Percentiles rank a stretch among this genome's conserved stretches.
These are phyloP conservation scores for Nakaseomyces uthaithaninus DNA, from an alignment of 1,139 yeast genomes.

Conservation along the genomic window DNA sequence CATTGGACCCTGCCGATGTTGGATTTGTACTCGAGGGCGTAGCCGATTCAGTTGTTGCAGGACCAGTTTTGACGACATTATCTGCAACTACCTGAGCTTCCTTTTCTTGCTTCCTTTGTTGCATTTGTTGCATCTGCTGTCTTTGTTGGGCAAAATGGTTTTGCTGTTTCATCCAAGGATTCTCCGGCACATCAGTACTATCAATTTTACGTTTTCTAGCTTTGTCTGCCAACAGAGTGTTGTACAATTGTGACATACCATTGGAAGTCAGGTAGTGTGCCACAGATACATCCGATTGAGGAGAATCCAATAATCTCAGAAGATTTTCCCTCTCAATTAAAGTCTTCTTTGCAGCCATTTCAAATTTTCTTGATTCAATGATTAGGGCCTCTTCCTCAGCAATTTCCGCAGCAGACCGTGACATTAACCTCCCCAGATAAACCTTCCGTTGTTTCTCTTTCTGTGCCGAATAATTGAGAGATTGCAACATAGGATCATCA, in stretches of 20 bases:
- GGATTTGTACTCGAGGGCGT: conserved; percentile 24
- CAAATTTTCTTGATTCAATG: conserved; percentile 87
- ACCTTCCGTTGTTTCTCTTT: conserved; percentile 73
- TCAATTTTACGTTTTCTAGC: conserved; percentile 43
- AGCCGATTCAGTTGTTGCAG: conserved; percentile 30
- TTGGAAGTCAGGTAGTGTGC: conserved; percentile 80
- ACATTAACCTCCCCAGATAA: conserved; percentile 66
- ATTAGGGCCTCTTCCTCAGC: conserved; percentile 96
- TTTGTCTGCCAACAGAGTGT: conserved; percentile 74
- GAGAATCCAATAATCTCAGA: conserved; percentile 75
- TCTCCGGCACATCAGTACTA: conserved; percentile 41
- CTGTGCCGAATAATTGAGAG: conserved; percentile 50
- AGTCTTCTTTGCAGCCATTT: conserved; percentile 86
- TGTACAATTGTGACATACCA: conserved; percentile 81
- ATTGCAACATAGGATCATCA: conserved; percentile 36
- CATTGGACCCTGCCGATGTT: conserved; percentile 15
- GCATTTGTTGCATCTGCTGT: conserved; percentile 40
- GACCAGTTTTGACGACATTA: not conserved
- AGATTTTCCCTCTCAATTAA: conserved; percentile 75
- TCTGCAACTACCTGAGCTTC: conserved; percentile 15
- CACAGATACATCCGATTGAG: conserved; percentile 58
- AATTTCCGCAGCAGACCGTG: conserved; percentile 89
- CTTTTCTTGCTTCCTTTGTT: conserved; percentile 33
- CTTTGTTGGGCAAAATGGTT: conserved; percentile 36
- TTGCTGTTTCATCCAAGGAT: conserved; percentile 36